Evolutionary conservation across 371 early-diverging fungal genomes (phyloP).

Genomic region (Mucor ambiguus): DNA sequence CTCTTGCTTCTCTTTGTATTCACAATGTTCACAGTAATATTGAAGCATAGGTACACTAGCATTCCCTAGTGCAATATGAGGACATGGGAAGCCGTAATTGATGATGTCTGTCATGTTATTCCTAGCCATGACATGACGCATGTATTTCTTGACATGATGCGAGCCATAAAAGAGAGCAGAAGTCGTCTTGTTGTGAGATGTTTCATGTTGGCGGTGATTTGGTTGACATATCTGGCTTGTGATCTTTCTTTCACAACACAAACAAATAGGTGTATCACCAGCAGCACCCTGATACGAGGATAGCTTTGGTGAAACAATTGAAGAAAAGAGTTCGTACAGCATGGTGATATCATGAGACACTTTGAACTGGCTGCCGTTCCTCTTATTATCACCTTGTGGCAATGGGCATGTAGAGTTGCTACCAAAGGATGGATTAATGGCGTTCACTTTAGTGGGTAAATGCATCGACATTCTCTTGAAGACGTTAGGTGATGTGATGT

Average conservation of each 20-base stretch:
- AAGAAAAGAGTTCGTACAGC: constrained; percentile 10
- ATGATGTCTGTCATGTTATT: background rate
- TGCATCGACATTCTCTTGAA: background rate
- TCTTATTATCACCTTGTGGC: background rate
- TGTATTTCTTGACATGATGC: constrained; percentile 22
- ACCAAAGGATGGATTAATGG: background rate
- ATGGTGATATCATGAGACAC: constrained; percentile 7
- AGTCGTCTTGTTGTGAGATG: background rate
- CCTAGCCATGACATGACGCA: constrained; percentile 15
- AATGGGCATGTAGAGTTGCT: background rate
- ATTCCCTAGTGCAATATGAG: background rate
- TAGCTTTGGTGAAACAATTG: background rate
- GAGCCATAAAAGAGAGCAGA: constrained; percentile 27
- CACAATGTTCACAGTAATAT: background rate
- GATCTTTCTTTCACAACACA: constrained; percentile 10
- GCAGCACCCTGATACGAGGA: background rate
- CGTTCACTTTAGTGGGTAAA: background rate
- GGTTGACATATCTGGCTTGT: background rate
- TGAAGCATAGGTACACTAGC: background rate
- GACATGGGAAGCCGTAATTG: constrained; percentile 6
- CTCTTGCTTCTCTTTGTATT: background rate
- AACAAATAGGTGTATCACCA: background rate
- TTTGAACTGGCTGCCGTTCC: background rate
- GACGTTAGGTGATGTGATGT: background rate
- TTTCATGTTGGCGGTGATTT: background rate